These are phyloP conservation scores for Mesotaenium endlicherianum DNA, from an alignment of 139 green algal genomes.

Conservation along the genomic window DNA sequence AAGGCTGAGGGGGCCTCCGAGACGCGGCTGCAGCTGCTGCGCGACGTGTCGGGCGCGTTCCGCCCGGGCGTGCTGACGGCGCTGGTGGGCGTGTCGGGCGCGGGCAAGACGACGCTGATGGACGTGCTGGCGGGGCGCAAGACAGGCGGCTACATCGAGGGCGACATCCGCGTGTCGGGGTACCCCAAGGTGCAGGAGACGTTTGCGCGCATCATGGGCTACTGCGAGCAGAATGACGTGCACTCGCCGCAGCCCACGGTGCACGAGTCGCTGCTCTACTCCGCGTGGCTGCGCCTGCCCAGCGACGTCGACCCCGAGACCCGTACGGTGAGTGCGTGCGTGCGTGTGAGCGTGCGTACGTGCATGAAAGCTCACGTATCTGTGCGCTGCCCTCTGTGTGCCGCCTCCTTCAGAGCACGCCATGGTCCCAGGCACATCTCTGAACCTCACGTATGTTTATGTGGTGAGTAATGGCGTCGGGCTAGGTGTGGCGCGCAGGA, in stretches of 20 bases:
- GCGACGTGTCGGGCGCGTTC: constrained; percentile 38
- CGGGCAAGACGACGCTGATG: constrained; percentile 54
- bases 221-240: constrained; percentile 53
- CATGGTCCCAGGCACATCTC: too few species aligned
- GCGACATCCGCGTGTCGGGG: constrained; percentile 67
- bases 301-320: constrained; percentile 34
- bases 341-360: too few species aligned
- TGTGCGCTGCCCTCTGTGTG: too few species aligned
- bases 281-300: constrained; percentile 65
- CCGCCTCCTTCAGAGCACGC: too few species aligned
- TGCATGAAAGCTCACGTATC: too few species aligned
- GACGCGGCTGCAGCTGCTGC: constrained; percentile 28
- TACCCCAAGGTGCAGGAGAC: constrained; percentile 60
- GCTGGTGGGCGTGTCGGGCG: constrained; percentile 43
- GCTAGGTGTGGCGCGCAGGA: too few species aligned
- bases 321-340: constrained; percentile 7
- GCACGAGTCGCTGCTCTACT: constrained; percentile 63
- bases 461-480: too few species aligned
- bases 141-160: constrained; percentile 52
- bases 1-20: constrained; percentile 17
- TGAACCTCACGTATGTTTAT: too few species aligned
- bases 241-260: constrained; percentile 62
- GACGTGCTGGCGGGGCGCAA: constrained; percentile 46
- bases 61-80: constrained; percentile 44
- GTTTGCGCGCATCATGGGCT: constrained; percentile 65